phyloP scores from a whole-genome alignment of 1,284 basidiomycete species.

The Sutorius eximius region DNA sequence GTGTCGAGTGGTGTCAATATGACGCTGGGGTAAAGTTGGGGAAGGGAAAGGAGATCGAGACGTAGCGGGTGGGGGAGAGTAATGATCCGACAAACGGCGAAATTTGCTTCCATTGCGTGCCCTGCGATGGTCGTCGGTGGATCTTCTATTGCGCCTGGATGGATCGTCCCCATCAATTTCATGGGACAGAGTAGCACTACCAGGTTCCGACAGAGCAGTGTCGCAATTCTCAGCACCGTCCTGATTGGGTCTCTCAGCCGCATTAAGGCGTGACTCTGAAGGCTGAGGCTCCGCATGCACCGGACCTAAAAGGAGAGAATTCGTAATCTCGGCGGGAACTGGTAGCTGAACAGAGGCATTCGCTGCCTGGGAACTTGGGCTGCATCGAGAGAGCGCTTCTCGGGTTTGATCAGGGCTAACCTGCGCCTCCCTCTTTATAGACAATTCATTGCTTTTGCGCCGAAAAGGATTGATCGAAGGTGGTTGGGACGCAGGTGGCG shows the following conservation, averaged over 20 bases:
- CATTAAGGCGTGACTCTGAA: background rate
- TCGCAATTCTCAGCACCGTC: constrained; percentile 1
- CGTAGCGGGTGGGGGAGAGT: constrained; percentile 10
- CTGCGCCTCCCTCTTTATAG: background rate
- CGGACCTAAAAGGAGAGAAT: constrained; percentile 13
- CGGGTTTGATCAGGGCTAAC: background rate
- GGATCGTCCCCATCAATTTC: constrained; percentile 11
- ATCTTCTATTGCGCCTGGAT: constrained; percentile 8
- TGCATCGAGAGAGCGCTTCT: background rate
- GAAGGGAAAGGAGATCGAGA: constrained; percentile 7
- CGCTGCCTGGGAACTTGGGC: constrained; percentile 10
- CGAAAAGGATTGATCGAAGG: constrained; percentile 6
- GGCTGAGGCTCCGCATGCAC: constrained; percentile 11
- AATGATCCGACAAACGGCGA: constrained; percentile 7
- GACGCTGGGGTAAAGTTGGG: constrained; percentile 4
- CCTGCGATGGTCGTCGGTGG: constrained; percentile 10
- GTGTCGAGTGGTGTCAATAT: constrained; percentile 7
- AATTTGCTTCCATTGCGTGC: constrained; percentile 1
- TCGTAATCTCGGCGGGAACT: constrained; percentile 1
- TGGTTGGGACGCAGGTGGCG: background rate
- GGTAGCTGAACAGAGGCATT: constrained; percentile 4
- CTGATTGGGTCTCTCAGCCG: constrained; percentile 1
- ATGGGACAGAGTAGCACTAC: constrained; percentile 3
- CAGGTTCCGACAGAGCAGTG: constrained; percentile 11
- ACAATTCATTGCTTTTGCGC: background rate